Base-by-base conservation (phyloP, 495 filamentous ascomycete genomes). In the Chaetomium cochliodes region DNA sequence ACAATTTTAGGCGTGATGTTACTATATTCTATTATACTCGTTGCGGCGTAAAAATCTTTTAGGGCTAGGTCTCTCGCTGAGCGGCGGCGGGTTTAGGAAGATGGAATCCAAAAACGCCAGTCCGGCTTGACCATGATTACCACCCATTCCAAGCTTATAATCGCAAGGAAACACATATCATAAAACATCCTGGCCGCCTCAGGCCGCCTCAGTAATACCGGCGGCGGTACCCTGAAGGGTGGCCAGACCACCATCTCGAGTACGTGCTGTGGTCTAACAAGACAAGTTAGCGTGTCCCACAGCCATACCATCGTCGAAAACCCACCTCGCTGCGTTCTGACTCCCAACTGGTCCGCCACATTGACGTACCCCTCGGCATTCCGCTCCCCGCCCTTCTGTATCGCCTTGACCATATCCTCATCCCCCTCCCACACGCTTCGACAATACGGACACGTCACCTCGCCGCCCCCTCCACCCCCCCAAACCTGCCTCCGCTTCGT, bases 311-410 rank as follows among this genome's bases (percentile, higher is more conserved):
- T 16, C 13, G 44, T 1, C 33, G 22, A 62, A 20, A 22, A 68
- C 73, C 58, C 60, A 87, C 83, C 85, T 72, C 87, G 78, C 65
- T 70, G 42, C 5, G 77, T 69, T 55, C 83, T 86, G 60, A 90
- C 77, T 2, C 88, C 88, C 41, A 90, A 74, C 66, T 88, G 80
- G 3, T 72, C 70, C 5, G 84, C 88, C 18, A 91, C 82, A 70
- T 90, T 90, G 28, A 88, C 72, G 68, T 90, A 91, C 8, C 88
- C 88, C 20, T 88, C 87, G 13, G 62, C 66, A 42, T 76, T 80
- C n/a, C 72, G 16, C 42, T 65, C 64, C 16, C 79, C 82, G 0
- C 58, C 72, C 15, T 72, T 77, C 65, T 77, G 77, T 54, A 86
- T 71, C 68, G 79, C 73, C 69, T 81, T 79, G 39, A 83, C 63